phyloP scores from a whole-genome alignment of 208 protist genomes.

The Novymonas esmeraldas region DNA sequence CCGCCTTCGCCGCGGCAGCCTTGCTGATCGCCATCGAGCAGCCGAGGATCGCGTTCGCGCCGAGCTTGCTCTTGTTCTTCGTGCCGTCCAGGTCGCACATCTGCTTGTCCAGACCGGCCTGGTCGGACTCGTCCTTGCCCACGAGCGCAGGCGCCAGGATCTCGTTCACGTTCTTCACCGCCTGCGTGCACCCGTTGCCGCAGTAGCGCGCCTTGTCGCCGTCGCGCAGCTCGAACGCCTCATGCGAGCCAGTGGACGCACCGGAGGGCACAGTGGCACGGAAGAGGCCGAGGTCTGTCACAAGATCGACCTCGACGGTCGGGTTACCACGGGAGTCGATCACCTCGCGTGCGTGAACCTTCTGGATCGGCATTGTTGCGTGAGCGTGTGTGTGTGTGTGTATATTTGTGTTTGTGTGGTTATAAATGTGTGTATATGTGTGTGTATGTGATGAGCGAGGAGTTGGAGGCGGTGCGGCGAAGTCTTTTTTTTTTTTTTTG shows the following conservation, averaged over 20 bases:
- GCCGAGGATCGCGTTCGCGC: slow-evolving; percentile 99
- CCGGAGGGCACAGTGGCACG: slow-evolving; percentile 97
- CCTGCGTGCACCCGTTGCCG: slow-evolving; percentile 97
- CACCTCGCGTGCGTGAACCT: slow-evolving; percentile 88
- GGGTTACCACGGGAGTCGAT: slow-evolving; percentile 92
- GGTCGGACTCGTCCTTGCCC: slow-evolving; percentile 92
- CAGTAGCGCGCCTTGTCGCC: slow-evolving; percentile 93
- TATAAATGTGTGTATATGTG: too few species aligned
- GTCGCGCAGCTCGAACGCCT: slow-evolving; percentile 98
- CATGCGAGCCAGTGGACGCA: slow-evolving; percentile 99
- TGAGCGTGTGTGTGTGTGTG: too few species aligned
- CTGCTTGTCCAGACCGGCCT: slow-evolving; percentile 93
- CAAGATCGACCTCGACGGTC: slow-evolving; percentile 97
- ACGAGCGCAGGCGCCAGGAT: slow-evolving; percentile 93
- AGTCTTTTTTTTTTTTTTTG: too few species aligned
- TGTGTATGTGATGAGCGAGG: too few species aligned
- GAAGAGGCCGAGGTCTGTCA: slow-evolving; percentile 95
- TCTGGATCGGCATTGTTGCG: slow-evolving; percentile 76
- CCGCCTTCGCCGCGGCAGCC: slow-evolving; percentile 91
- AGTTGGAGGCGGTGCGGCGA: too few species aligned
- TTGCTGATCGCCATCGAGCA: slow-evolving; percentile 98
- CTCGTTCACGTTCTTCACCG: slow-evolving; percentile 98
- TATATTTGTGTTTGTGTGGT: too few species aligned
- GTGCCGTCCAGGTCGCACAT: slow-evolving; percentile 98
- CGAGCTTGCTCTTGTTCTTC: slow-evolving; percentile 96